Evolutionary conservation across 768 basidiomycete species (phyloP), one percentile per base, ranked within the genome.

Genomic region (Hirschioporus abietinus): DNA sequence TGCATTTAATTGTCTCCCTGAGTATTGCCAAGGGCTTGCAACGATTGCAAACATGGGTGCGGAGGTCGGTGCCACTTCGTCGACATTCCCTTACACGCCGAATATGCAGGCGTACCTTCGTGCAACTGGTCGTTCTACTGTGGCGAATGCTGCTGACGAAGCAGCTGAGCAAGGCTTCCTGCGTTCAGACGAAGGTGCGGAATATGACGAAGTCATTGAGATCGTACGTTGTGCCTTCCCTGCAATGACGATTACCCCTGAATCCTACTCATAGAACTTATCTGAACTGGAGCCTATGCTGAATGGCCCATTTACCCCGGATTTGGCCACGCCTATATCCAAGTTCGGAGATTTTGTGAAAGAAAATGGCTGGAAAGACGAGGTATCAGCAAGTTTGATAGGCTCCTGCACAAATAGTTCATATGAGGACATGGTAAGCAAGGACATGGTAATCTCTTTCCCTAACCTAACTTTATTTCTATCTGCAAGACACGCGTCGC

Each of bases 331-430:
- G 0, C 95, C 96, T 12, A 77, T 99, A 17, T 97, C 96, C 17
- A 88, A 89, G 72, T 99, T 99, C 74, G 89, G 86, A 34, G 72
- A 81, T 5, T 88, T 96, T 75, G 82, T 98, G 23, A 80, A 87
- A 75, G 86, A 89, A 69, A 91, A 94, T 76, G 91, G 91, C 12
- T 99, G 96, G 94, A 95, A 94, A 76, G 93, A 95, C 73, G 90
- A 93, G 75, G 80, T 99, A 64, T 91, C 95, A 12, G 96, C 95
- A 25, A 87, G 84, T 63, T 83, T 99, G 27, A 99, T 99, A 73
- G 97, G 97, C 25, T 97, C 95, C n/a, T 99, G 97, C 77, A 99
- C 97, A 34, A 99, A 99, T 76, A 97, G 95, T 67, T 97, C 95
- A 6, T 99, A 99, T 74, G 93, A 96, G 75, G 93, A 95, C 74